Percentiles rank a stretch among this genome's conserved stretches.
Evolutionary conservation across 495 filamentous ascomycete species (phyloP).

Genomic region (Lentithecium fluviatile): DNA sequence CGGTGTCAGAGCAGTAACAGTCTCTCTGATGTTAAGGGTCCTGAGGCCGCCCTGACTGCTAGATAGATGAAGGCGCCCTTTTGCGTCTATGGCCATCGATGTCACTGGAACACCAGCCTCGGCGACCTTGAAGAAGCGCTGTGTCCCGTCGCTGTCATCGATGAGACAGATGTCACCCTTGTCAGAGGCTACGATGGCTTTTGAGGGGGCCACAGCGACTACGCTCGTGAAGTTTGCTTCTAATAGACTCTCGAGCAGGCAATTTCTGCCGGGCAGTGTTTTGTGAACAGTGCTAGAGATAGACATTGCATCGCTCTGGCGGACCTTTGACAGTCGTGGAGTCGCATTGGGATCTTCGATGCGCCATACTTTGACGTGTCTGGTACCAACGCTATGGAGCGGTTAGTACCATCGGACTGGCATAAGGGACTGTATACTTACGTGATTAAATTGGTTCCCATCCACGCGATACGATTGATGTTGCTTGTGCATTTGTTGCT

Average conservation of each 20-base stretch:
- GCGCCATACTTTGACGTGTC: slow-evolving; percentile 93
- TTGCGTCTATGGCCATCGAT: slow-evolving; percentile 45
- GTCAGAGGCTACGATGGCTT: slow-evolving; percentile 70
- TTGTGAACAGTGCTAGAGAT: slow-evolving; percentile 36
- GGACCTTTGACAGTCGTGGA: slow-evolving; percentile 50
- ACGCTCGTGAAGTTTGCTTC: slow-evolving; percentile 81
- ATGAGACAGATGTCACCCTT: slow-evolving; percentile 73
- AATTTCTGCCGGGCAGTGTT: slow-evolving; percentile 60
- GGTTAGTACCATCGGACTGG: slow-evolving; percentile 24
- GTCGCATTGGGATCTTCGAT: slow-evolving; percentile 60
- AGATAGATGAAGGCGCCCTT: slow-evolving; percentile 35
- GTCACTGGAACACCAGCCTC: slow-evolving; percentile 62
- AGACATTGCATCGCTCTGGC: slow-evolving; percentile 49
- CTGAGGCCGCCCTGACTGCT: slow-evolving; percentile 32
- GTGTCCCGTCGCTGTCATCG: slow-evolving; percentile 70
- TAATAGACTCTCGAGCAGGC: slow-evolving; percentile 70
- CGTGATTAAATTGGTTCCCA: slow-evolving; percentile 69
- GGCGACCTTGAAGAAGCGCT: slow-evolving; percentile 63
- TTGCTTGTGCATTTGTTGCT: slow-evolving; percentile 91
- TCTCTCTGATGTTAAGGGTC: slow-evolving; percentile 27
- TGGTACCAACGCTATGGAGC: slow-evolving; percentile 65
- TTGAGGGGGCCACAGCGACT: slow-evolving; percentile 63
- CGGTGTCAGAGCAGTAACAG: slow-evolving; percentile 17
- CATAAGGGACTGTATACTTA: slow-evolving; percentile 41
- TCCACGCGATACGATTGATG: slow-evolving; percentile 82